A percentile compares a stretch with the other conserved stretches of the same genome.
Evolutionary conservation across 768 basidiomycete species (phyloP).

Genomic region (Paxillus rubicundulus): DNA sequence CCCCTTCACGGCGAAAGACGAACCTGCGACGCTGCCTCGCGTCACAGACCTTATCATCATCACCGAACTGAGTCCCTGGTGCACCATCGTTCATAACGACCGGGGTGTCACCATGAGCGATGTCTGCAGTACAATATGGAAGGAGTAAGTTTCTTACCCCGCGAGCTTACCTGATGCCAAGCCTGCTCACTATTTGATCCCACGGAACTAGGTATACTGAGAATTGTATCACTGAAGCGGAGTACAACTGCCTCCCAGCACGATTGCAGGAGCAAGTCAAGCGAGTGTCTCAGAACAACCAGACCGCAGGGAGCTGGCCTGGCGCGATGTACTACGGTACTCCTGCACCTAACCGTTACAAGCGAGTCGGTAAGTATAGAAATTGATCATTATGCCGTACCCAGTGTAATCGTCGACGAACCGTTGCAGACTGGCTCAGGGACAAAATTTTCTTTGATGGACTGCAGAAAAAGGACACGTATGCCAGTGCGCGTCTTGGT

Average conservation of each 20-base stretch:
- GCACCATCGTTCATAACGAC: constrained; percentile 69
- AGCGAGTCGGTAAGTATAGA: constrained; percentile 57
- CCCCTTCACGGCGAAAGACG: constrained; percentile 50
- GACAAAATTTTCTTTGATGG: constrained; percentile 72
- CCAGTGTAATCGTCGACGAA: background rate
- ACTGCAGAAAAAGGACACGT: constrained; percentile 57
- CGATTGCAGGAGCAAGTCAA: constrained; percentile 73
- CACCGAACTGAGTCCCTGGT: constrained; percentile 70
- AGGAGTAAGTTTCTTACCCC: constrained; percentile 54
- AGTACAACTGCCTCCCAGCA: constrained; percentile 57
- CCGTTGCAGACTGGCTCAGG: constrained; percentile 66
- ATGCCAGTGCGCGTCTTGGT: constrained; percentile 60
- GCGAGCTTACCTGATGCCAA: background rate
- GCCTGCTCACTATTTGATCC: constrained; percentile 11
- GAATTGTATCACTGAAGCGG: constrained; percentile 60
- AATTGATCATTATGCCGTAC: background rate
- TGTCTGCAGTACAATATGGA: constrained; percentile 68
- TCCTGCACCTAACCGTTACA: constrained; percentile 47
- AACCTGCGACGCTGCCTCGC: constrained; percentile 70
- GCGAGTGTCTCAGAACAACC: constrained; percentile 48
- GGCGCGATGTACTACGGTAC: constrained; percentile 47
- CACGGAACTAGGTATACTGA: constrained; percentile 58
- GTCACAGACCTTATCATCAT: constrained; percentile 58
- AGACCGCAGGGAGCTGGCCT: constrained; percentile 38
- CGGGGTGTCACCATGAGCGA: constrained; percentile 74